These are phyloP conservation scores for Cordia subcordata DNA, from an alignment of 257 asterid genomes.

Conservation along the genomic window DNA sequence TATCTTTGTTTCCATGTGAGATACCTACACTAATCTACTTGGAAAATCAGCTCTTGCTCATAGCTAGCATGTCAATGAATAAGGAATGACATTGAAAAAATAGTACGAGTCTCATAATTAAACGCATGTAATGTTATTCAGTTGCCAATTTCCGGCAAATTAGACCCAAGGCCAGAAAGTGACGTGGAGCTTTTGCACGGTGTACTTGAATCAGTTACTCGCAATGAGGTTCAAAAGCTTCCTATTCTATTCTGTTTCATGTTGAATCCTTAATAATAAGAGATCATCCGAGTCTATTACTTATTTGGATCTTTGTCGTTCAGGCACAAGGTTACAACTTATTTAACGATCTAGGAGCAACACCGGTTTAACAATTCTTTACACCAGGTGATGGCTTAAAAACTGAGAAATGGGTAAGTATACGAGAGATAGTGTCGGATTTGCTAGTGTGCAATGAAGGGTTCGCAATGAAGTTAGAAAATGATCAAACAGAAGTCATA, in stretches of 20 bases:
- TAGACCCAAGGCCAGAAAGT: constrained; percentile 76
- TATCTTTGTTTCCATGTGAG: too few relatives aligned
- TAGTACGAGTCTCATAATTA: neutral
- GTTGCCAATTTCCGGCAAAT: constrained; percentile 35
- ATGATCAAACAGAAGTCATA: neutral
- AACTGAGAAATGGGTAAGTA: constrained; percentile 71
- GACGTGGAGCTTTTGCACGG: constrained; percentile 82
- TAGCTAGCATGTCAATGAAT: too few relatives aligned
- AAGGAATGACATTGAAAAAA: too few relatives aligned
- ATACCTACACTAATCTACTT: too few relatives aligned
- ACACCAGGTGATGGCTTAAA: constrained; percentile 91
- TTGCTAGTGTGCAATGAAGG: constrained; percentile 67
- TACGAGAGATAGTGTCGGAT: constrained; percentile 76
- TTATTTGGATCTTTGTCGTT: neutral
- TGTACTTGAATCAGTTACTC: constrained; percentile 83
- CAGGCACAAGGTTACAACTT: constrained; percentile 80
- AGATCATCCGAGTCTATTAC: neutral
- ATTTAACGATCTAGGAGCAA: constrained; percentile 79
- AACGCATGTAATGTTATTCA: neutral
- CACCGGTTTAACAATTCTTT: constrained; percentile 76
- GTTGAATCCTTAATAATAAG: neutral
- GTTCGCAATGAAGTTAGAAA: constrained; percentile 18
- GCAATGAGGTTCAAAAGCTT: constrained; percentile 63
- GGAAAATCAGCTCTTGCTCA: too few relatives aligned
- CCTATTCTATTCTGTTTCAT: neutral